A percentile compares a stretch with the other conserved stretches of the same genome.
These are phyloP conservation scores for Nemania sp. DNA, from an alignment of 2,329 filamentous ascomycete genomes.

Conservation along the genomic window DNA sequence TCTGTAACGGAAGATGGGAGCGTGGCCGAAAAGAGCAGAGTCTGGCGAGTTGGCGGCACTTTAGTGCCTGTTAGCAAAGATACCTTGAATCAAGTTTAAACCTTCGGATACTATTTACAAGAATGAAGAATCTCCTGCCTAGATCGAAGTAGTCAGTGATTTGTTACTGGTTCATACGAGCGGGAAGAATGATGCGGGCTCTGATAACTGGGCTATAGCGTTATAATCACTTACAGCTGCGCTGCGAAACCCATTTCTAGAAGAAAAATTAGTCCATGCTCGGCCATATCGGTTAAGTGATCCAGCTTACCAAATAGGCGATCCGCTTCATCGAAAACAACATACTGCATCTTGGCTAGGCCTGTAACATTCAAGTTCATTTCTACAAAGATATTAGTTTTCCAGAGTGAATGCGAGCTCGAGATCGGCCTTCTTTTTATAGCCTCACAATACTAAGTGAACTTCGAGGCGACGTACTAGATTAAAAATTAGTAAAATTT, in stretches of 20 bases:
- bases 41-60: conserved; percentile 81
- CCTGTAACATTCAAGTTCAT: conserved; percentile 72
- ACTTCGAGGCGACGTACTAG: conserved; percentile 6
- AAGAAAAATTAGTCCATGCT: not conserved
- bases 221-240: conserved; percentile 73
- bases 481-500: conserved; percentile 1
- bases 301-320: conserved; percentile 69
- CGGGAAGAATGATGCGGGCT: not conserved
- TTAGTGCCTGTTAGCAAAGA: conserved; percentile 41
- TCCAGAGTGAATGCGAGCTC: not conserved
- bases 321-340: conserved; percentile 97
- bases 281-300: not conserved
- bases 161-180: not conserved
- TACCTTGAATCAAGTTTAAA: not conserved
- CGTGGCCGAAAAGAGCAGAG: conserved; percentile 91
- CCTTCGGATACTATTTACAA: conserved; percentile 3
- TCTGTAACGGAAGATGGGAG: conserved; percentile 93
- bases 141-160: conserved; percentile 42
- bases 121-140: conserved; percentile 26
- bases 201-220: not conserved
- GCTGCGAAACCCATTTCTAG: conserved; percentile 92
- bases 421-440: not conserved
- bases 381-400: conserved; percentile 50
- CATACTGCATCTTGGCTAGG: conserved; percentile 86
- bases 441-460: not conserved